Base-by-base conservation (phyloP, 2,329 filamentous ascomycete species). In the Apiospora malaysiana region DNA sequence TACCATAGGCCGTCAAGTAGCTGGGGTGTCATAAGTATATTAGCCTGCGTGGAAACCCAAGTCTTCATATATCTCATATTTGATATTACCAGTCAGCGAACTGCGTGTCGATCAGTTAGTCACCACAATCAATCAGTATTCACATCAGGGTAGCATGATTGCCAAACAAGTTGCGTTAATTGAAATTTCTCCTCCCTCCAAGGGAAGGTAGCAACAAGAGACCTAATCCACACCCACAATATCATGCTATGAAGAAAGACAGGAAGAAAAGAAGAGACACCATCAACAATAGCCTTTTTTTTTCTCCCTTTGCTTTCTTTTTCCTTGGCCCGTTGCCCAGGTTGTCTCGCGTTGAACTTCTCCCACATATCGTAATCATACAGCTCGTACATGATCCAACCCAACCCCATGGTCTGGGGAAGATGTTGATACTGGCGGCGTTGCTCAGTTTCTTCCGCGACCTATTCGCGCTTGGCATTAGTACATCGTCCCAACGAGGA, bases 231-330 rank as follows among this genome's bases (percentile, higher is more conserved):
- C 4, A 10, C 9, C n/a, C 56, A 16, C n/a, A 40, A 40, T 40
- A 63, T 63, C 56, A 40, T 63, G 23, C 27, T n/a, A 63, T 63
- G 56, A 63, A 63, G 56, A 63, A n/a, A 40, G 32, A 40, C 56
- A 32, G 18, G n/a, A 14, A 37, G 32, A 8, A 32, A 32, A 6
- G 6, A 32, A 32, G 32, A 32, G 6, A 32, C 32, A 32, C 32
- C 27, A 37, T 21, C 18, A 10, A 37, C 27, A n/a, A n/a, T n/a
- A n/a, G n/a, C 5, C 18, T 10, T n/a, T 12, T 63, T 21, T 21
- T 14, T 3, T 21, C 27, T 21, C 12, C 25, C 12, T 18, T 27
- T n/a, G n/a, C n/a, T 25, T 16, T 49, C n/a, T 49, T 49, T 23
- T 23, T 8, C 12, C n/a, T 27, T 32, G 8, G 27, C 16, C 10